Base-by-base conservation (phyloP, 805 yeast species). In the Candida khao-thaluensis region DNA sequence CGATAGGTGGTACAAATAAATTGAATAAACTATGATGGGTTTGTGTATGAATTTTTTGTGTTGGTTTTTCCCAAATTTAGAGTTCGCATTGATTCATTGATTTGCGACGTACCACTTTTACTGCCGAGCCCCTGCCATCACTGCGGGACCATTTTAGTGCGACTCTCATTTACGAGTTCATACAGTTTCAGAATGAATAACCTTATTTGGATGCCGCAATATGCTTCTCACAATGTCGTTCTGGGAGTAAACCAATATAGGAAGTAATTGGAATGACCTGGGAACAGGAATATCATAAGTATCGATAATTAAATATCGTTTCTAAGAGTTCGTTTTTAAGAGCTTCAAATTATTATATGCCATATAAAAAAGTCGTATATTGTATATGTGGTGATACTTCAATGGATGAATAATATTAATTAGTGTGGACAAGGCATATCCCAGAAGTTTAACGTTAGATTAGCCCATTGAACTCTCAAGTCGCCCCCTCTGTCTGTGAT, bases 1-100 rank as follows among this genome's bases (percentile, higher is more conserved):
- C n/a, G n/a, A n/a, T n/a, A n/a, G n/a, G n/a, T n/a, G n/a, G n/a
- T n/a, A n/a, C n/a, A n/a, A n/a, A n/a, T n/a, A n/a, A n/a, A n/a
- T n/a, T n/a, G n/a, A n/a, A n/a, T n/a, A 22, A 31, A 31, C 26
- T 16, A 9, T 10, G 10, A 23, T 31, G 24, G 24, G 7, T 31
- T 31, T 31, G 35, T 31, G 35, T 21, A 16, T 30, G 33, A 30
- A n/a, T 11, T 18, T 27, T 30, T 17, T 31, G 35, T 31, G 35
- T 31, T 31, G 35, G 35, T 31, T 31, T 31, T 31, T 31, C 20
- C 35, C 35, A 31, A 16, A 10, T 31, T 31, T 22, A 22, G 35
- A 30, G 18, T 30, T 17, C 32, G 32, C 17, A 8, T 27, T 29
- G 32, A 29, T 29, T 17, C 17, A 7, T 30, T 31, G 35, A 31